Evolutionary conservation across 1,284 basidiomycete species (phyloP).

Genomic region (Vanrija sp.): DNA sequence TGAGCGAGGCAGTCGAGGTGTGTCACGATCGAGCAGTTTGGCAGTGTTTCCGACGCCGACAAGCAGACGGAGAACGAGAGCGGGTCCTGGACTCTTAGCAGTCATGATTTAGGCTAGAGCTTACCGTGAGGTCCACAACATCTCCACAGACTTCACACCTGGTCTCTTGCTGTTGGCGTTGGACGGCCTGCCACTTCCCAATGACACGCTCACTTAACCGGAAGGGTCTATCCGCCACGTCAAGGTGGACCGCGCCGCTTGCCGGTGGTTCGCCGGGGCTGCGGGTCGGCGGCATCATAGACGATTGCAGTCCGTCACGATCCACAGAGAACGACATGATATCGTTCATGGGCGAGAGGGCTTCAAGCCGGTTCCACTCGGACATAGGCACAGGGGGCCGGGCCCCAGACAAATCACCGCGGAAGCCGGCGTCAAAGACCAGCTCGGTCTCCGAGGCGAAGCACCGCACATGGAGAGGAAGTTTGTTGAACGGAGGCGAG

Average conservation of each 20-base stretch:
- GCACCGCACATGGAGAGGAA: constrained; percentile 55
- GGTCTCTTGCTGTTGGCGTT: constrained; percentile 16
- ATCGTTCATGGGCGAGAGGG: background rate
- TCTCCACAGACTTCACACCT: constrained; percentile 59
- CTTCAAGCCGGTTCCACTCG: background rate
- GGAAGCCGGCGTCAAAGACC: background rate
- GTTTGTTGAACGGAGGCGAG: constrained; percentile 17
- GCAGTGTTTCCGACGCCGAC: constrained; percentile 1
- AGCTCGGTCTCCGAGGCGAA: constrained; percentile 56
- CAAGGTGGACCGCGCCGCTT: constrained; percentile 55
- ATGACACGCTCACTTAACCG: constrained; percentile 23
- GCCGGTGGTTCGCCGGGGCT: constrained; percentile 51
- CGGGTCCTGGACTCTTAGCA: constrained; percentile 53
- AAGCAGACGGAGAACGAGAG: constrained; percentile 55
- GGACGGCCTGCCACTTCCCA: constrained; percentile 21
- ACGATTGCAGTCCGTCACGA: constrained; percentile 63
- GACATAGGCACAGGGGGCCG: constrained; percentile 51
- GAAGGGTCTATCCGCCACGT: constrained; percentile 61
- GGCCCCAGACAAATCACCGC: constrained; percentile 9
- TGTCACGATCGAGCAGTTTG: constrained; percentile 40
- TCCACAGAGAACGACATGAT: constrained; percentile 60
- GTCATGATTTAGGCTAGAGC: constrained; percentile 24
- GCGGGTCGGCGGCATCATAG: constrained; percentile 8
- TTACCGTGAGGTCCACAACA: constrained; percentile 54
- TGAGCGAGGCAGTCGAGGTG: constrained; percentile 68